These are phyloP conservation scores for Hypoxylon sp. DNA, from an alignment of 2,329 filamentous ascomycete genomes.

Conservation along the genomic window DNA sequence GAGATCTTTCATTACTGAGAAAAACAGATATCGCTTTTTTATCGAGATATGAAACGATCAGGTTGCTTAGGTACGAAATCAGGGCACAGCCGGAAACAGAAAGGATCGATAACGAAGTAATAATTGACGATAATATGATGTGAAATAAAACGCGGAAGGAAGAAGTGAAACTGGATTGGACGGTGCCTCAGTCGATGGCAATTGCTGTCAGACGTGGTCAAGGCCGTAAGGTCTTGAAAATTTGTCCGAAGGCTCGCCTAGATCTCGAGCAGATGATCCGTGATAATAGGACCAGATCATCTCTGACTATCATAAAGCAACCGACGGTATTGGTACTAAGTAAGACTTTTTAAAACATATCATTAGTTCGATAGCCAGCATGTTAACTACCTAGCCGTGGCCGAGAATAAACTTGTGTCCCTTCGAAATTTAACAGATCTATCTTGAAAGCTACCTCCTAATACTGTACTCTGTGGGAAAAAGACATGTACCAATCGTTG, in stretches of 20 bases:
- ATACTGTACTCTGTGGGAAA: no score
- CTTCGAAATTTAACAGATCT: no score
- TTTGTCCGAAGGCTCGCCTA: background rate
- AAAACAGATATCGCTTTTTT: background rate
- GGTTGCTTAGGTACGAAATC: background rate
- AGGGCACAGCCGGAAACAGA: background rate
- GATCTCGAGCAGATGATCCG: background rate
- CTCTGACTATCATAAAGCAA: background rate
- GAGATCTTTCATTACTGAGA: background rate
- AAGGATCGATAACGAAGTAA: background rate
- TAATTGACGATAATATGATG: background rate
- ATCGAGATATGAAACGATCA: background rate
- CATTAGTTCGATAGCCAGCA: no score
- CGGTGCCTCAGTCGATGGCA: background rate
- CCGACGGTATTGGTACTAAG: background rate
- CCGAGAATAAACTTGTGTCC: background rate
- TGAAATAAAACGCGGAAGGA: background rate
- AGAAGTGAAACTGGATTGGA: background rate
- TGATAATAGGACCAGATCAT: background rate
- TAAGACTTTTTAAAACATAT: no score
- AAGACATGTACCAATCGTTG: background rate
- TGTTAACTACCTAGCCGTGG: no score
- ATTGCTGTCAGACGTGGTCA: background rate
- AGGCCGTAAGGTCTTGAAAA: background rate
- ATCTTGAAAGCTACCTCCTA: no score